Evolutionary conservation across 306 rosid species (phyloP).

Genomic region (Urtica urens): DNA sequence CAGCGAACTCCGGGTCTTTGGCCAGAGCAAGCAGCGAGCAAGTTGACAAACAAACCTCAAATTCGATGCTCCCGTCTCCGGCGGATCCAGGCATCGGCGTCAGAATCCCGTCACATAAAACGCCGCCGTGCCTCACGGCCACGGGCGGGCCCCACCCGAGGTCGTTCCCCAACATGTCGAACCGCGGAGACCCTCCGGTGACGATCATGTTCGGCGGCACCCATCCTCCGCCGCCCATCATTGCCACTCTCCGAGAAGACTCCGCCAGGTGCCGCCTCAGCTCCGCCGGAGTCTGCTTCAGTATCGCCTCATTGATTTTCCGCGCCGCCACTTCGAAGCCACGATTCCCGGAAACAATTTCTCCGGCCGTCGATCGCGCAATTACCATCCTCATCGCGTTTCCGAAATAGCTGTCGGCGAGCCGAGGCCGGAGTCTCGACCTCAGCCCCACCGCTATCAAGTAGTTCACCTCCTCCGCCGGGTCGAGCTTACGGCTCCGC

Average conservation of each 20-base stretch:
- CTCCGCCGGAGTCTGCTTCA: not conserved
- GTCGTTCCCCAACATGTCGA: constrained; percentile 31
- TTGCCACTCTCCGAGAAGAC: not conserved
- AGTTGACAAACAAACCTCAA: constrained; percentile 21
- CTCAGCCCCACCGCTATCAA: not conserved
- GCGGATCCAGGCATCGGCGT: constrained; percentile 19
- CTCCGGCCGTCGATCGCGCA: constrained; percentile 17
- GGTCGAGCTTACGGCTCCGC: constrained; percentile 4
- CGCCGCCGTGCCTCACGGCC: constrained; percentile 26
- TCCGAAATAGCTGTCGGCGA: constrained; percentile 21
- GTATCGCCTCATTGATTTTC: not conserved
- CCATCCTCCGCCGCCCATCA: not conserved
- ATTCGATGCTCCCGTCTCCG: constrained; percentile 29
- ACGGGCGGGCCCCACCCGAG: constrained; percentile 39
- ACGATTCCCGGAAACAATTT: not conserved
- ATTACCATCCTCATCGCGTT: not conserved
- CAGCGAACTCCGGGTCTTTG: constrained; percentile 14
- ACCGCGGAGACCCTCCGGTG: constrained; percentile 32
- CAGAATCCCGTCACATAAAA: constrained; percentile 19
- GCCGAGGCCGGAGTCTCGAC: constrained; percentile 12
- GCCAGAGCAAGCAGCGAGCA: constrained; percentile 24
- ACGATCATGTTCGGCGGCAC: not conserved
- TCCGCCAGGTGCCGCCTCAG: not conserved
- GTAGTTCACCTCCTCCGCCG: not conserved
- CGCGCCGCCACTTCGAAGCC: not conserved